Conservation (phyloP, 2,329 filamentous ascomycete genomes). For the Botrytis paeoniae region DNA sequence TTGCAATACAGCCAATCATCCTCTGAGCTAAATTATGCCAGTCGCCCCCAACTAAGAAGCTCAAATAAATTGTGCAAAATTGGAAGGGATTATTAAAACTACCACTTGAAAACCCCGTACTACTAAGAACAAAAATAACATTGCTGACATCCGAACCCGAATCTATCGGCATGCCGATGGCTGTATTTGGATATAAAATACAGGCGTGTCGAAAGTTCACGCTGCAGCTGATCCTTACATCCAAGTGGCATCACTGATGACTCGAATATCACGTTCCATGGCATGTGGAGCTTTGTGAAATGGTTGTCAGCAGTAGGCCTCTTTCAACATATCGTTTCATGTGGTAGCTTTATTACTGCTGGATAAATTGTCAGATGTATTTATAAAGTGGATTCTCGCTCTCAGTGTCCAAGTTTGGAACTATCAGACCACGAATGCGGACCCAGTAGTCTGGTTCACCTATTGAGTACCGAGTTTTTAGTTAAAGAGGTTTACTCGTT, state of each 20-base stretch:
- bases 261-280: background rate
- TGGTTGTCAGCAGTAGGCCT: background rate
- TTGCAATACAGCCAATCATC: background rate
- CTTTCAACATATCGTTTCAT: background rate
- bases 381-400: background rate
- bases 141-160: background rate
- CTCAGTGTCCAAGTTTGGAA: background rate
- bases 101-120: background rate
- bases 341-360: background rate
- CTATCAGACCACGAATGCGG: background rate
- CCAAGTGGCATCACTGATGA: background rate
- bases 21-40: no score
- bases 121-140: background rate
- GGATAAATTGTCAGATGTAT: background rate
- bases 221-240: conserved; percentile 1
- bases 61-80: background rate
- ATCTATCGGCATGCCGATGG: background rate
- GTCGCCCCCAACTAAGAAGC: background rate
- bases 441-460: background rate
- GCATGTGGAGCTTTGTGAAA: background rate
- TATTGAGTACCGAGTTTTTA: background rate
- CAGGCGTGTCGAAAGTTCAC: background rate
- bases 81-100: background rate
- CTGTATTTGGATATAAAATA: background rate
- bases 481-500: background rate